These are phyloP conservation scores for Plantago rigida DNA, from an alignment of 305 asterid species.

Conservation along the genomic window DNA sequence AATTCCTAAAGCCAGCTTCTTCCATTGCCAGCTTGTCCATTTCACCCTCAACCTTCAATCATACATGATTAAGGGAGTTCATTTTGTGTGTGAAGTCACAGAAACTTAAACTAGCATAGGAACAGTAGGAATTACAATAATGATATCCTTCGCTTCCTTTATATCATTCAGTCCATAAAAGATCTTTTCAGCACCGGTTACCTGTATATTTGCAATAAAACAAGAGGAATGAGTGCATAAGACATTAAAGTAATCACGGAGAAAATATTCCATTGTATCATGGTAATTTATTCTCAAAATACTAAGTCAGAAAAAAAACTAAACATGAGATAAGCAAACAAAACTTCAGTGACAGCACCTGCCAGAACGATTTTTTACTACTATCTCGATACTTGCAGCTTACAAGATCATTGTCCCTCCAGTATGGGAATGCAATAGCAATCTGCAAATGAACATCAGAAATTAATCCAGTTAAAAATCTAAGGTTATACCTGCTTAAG, in stretches of 20 bases:
- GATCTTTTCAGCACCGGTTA: conserved; percentile 60
- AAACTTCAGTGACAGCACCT: conserved; percentile 39
- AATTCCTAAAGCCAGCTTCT: conserved; percentile 87
- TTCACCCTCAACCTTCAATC: conserved; percentile 87
- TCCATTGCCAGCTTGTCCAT: conserved; percentile 97
- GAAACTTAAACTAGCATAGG: conserved; percentile 23
- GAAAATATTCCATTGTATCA: neutral
- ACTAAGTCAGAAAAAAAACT: too few species aligned
- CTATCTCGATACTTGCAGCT: conserved; percentile 78
- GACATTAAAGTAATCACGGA: neutral
- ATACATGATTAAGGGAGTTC: conserved; percentile 12
- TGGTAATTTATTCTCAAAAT: neutral
- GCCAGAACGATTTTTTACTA: conserved; percentile 60
- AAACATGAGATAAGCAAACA: neutral
- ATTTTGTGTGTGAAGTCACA: conserved; percentile 15
- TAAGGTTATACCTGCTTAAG: conserved; percentile 10
- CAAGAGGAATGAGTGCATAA: conserved; percentile 10
- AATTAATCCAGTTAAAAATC: conserved; percentile 5
- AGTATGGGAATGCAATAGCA: conserved; percentile 75
- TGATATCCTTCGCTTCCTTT: conserved; percentile 66
- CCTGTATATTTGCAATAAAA: conserved; percentile 44
- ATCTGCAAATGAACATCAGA: conserved; percentile 34
- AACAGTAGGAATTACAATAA: conserved; percentile 48
- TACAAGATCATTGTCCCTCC: conserved; percentile 55
- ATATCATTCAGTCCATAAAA: conserved; percentile 84